These are phyloP conservation scores for Lasiodiplodia theobromae DNA, from an alignment of 2,329 filamentous ascomycete species.

Conservation along the genomic window DNA sequence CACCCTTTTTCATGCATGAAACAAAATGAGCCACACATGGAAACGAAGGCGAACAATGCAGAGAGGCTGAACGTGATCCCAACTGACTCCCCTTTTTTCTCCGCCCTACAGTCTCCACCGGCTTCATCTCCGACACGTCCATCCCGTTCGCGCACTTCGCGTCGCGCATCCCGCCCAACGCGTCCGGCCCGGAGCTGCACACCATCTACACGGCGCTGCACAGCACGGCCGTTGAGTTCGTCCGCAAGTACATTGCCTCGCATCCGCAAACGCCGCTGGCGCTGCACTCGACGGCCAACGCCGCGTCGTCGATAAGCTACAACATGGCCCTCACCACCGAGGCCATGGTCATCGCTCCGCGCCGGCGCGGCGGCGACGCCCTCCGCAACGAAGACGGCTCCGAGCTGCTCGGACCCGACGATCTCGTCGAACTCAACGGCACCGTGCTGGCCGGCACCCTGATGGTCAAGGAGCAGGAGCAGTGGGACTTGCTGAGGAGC, in stretches of 20 bases:
- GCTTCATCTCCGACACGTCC: conserved; percentile 37
- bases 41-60: not conserved
- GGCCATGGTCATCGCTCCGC: conserved; percentile 62
- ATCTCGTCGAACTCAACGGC: conserved; percentile 61
- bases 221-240: conserved; percentile 40
- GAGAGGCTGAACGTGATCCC: not conserved
- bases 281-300: conserved; percentile 40
- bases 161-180: conserved; percentile 48
- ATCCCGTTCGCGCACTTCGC: conserved; percentile 62
- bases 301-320: conserved; percentile 60
- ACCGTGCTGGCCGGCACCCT: conserved; percentile 64
- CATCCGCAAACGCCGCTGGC: conserved; percentile 45
- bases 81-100: not conserved
- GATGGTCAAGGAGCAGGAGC: conserved; percentile 64
- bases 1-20: too few relatives aligned
- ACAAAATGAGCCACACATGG: not conserved
- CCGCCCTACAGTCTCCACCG: conserved; percentile 31
- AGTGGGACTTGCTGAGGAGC: conserved; percentile 58
- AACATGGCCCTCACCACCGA: conserved; percentile 64
- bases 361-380: conserved; percentile 54
- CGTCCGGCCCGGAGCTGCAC: conserved; percentile 46
- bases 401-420: conserved; percentile 38
- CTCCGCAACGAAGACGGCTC: conserved; percentile 49
- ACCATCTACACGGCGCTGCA: conserved; percentile 46
- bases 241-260: conserved; percentile 51